phyloP scores from a whole-genome alignment of 2,329 filamentous ascomycete genomes.

The Fusarium falciforme region DNA sequence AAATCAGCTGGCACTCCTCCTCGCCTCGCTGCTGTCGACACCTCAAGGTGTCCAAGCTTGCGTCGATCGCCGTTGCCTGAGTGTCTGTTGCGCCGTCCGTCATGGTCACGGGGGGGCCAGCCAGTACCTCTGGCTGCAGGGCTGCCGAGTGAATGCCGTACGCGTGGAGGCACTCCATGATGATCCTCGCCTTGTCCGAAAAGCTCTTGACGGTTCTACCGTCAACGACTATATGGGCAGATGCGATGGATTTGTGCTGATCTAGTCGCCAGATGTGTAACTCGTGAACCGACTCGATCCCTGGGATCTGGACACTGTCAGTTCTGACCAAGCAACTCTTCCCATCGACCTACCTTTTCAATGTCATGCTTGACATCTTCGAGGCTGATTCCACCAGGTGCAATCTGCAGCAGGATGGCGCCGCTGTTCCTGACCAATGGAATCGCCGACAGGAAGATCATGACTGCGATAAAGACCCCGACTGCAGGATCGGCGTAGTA shows the following conservation, averaged over 20 bases:
- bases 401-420: slow-evolving; percentile 74
- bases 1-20: slow-evolving; percentile 62
- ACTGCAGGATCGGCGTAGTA: slow-evolving; percentile 80
- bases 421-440: slow-evolving; percentile 73
- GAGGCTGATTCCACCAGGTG: slow-evolving; percentile 68
- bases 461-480: slow-evolving; percentile 76
- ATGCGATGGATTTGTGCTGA: slow-evolving; percentile 76
- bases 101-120: slow-evolving; percentile 20
- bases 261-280: slow-evolving; percentile 80
- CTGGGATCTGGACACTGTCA: slow-evolving; percentile 65
- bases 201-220: slow-evolving; percentile 68
- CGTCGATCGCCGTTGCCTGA: slow-evolving; percentile 19
- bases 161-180: slow-evolving; percentile 76
- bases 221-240: slow-evolving; percentile 74
- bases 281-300: slow-evolving; percentile 75
- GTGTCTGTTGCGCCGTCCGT: slow-evolving; percentile 12
- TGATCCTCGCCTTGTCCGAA: slow-evolving; percentile 68
- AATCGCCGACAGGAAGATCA: slow-evolving; percentile 74
- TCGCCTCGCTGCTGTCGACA: slow-evolving; percentile 30
- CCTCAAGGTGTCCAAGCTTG: slow-evolving; percentile 6
- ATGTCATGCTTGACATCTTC: slow-evolving; percentile 76
- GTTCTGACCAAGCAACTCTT: not conserved
- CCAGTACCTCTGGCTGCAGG: slow-evolving; percentile 70
- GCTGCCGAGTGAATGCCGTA: slow-evolving; percentile 80
- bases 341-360: slow-evolving; percentile 61